Evolutionary conservation across 2,329 filamentous ascomycete genomes (phyloP), one percentile per base, ranked within the genome.

Genomic region (Aspergillus sp.): DNA sequence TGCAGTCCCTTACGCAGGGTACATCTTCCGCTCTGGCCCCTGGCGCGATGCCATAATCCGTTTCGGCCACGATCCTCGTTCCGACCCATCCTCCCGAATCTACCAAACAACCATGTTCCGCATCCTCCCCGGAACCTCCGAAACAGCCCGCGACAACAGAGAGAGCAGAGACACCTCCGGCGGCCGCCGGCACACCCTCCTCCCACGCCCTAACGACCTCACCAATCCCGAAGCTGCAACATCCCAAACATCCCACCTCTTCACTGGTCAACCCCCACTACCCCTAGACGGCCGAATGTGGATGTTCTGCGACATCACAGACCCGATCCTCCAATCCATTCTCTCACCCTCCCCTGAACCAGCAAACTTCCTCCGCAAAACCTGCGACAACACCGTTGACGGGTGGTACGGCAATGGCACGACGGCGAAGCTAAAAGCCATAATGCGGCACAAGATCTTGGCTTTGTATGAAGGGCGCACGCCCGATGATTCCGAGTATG

Each of bases 71-170:
- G 95, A 99, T 70, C 95, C 95, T 3, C 85, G 95, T 36, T 83
- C 77, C 13, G 88, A 93, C 60, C 86, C 90, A 0, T 83, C 86
- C 55, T 93, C 89, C 69, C 88, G 92, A 34, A 80, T 86, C 54
- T 98, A 96, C 72, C 95, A 99, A 74, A 96, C 91, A 0, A 81
- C 97, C 62, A 89, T 91, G 76, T 96, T 96, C 77, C 90, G 92
- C 69, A 78, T 96, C 22, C 70, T 77, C 55, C 76, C 71, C 12
- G 66, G 69, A 0, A 71, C 72, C 56, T 57, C 68, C 1, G 73
- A 75, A 66, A 66, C n/a, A 65, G 63, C 34, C 34, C 34, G 34
- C 15, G 34, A 36, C 34, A 36, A 36, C 4, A 36, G 34, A 36
- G 34, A 36, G 5, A 62, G 30, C 22, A 48, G 41, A 32, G 34